Evolutionary conservation across 495 filamentous ascomycete species (phyloP).

Genomic region (Pyrenopolyporus hunteri): DNA sequence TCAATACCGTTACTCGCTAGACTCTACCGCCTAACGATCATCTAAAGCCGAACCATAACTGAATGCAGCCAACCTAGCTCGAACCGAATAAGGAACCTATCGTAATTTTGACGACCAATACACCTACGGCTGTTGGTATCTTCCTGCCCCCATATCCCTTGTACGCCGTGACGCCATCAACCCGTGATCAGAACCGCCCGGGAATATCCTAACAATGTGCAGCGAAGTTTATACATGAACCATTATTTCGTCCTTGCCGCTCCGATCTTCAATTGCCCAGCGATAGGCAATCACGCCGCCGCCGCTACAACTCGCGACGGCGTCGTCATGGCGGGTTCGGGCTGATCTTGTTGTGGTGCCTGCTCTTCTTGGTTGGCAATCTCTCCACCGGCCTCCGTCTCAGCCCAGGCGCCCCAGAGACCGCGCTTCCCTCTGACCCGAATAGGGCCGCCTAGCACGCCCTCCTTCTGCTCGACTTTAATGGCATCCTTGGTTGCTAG

Average conservation of each 20-base stretch:
- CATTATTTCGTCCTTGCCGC: conserved; percentile 32
- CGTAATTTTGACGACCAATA: conserved; percentile 39
- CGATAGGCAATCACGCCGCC: conserved; percentile 32
- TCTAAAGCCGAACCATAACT: conserved; percentile 3
- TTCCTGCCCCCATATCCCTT: conserved; percentile 26
- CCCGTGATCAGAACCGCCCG: conserved; percentile 30
- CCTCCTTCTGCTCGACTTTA: conserved; percentile 88
- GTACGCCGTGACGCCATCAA: conserved; percentile 41
- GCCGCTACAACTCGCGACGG: conserved; percentile 44
- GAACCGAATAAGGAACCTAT: conserved; percentile 17
- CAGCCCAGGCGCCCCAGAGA: conserved; percentile 95
- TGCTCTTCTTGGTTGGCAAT: conserved; percentile 50
- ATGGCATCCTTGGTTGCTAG: conserved; percentile 97
- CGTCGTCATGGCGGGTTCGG: conserved; percentile 42
- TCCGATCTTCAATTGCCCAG: conserved; percentile 12
- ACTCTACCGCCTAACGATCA: not conserved
- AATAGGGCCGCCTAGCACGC: conserved; percentile 75
- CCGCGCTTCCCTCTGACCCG: conserved; percentile 84
- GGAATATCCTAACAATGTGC: conserved; percentile 40
- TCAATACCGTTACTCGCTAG: not conserved
- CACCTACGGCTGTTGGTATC: conserved; percentile 45
- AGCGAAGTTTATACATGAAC: conserved; percentile 46
- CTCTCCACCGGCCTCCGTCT: conserved; percentile 73
- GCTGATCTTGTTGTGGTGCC: conserved; percentile 41
- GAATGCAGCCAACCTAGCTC: conserved; percentile 5